These are phyloP conservation scores for Trypethelium eluteriae DNA, from an alignment of 495 filamentous ascomycete genomes.

Conservation along the genomic window DNA sequence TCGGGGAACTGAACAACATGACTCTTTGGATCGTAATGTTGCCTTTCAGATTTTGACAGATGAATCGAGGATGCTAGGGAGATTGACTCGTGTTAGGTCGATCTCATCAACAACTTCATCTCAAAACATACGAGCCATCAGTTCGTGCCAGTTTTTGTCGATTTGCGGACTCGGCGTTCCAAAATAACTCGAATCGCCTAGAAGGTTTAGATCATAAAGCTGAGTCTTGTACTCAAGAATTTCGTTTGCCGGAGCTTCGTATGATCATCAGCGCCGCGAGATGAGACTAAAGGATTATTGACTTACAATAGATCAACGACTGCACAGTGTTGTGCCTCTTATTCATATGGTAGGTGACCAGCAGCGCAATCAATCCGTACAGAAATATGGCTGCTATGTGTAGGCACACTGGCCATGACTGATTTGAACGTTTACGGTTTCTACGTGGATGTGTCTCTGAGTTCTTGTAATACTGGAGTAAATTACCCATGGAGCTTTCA, in stretches of 20 bases:
- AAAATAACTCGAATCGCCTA: slow-evolving; percentile 8
- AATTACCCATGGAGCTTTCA: slow-evolving; percentile 7
- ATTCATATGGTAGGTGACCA: slow-evolving; percentile 6
- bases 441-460: neutral
- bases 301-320: slow-evolving; percentile 12
- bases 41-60: slow-evolving; percentile 8
- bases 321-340: slow-evolving; percentile 9
- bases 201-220: slow-evolving; percentile 6
- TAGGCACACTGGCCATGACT: slow-evolving; percentile 6
- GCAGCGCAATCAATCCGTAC: slow-evolving; percentile 7
- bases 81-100: slow-evolving; percentile 9
- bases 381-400: slow-evolving; percentile 7
- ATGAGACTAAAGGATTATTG: slow-evolving; percentile 3
- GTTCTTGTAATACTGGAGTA: slow-evolving; percentile 3
- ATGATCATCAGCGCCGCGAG: slow-evolving; percentile 10
- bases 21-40: slow-evolving; percentile 7
- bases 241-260: slow-evolving; percentile 9
- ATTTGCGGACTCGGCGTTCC: slow-evolving; percentile 11
- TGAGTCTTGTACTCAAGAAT: slow-evolving; percentile 6
- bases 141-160: slow-evolving; percentile 10
- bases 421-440: slow-evolving; percentile 9
- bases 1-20: slow-evolving; percentile 10
- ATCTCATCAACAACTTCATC: neutral
- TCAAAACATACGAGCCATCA: slow-evolving; percentile 11
- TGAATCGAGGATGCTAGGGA: slow-evolving; percentile 11